phyloP scores from a whole-genome alignment of 805 yeast species.

The Sugiyamaella smithiae region DNA sequence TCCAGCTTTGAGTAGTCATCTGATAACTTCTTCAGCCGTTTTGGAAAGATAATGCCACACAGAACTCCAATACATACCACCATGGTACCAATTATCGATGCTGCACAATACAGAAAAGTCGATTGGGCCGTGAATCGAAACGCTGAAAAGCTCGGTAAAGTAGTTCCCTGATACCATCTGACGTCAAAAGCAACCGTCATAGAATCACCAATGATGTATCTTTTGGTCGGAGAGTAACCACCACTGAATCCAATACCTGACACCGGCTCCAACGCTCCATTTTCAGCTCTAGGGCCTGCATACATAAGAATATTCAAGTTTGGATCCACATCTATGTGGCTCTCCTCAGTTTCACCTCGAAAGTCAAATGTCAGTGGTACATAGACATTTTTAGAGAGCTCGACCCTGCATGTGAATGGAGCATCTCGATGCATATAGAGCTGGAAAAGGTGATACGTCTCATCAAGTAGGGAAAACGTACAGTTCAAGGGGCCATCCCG shows the following conservation, averaged over 20 bases:
- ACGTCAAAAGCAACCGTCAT: slow-evolving; percentile 56
- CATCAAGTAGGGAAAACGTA: slow-evolving; percentile 60
- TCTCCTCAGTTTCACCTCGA: slow-evolving; percentile 18
- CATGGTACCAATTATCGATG: slow-evolving; percentile 22
- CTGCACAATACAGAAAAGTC: slow-evolving; percentile 21
- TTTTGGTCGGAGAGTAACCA: slow-evolving; percentile 53
- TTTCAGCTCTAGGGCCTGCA: background rate
- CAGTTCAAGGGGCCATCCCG: slow-evolving; percentile 51
- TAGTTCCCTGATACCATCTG: slow-evolving; percentile 45
- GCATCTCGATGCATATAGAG: slow-evolving; percentile 73
- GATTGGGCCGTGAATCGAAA: slow-evolving; percentile 16
- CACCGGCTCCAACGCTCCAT: slow-evolving; percentile 36
- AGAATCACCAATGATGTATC: slow-evolving; percentile 63
- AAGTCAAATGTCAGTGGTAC: slow-evolving; percentile 19
- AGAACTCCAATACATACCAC: slow-evolving; percentile 20
- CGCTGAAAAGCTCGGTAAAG: slow-evolving; percentile 16
- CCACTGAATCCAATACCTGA: slow-evolving; percentile 59
- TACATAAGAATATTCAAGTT: slow-evolving; percentile 12
- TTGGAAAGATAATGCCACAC: slow-evolving; percentile 25
- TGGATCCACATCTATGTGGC: slow-evolving; percentile 20
- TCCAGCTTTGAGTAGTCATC: slow-evolving; percentile 16
- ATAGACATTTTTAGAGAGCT: slow-evolving; percentile 47
- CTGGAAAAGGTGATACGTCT: slow-evolving; percentile 68
- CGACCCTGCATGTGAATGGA: slow-evolving; percentile 67
- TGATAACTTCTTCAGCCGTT: slow-evolving; percentile 11